Evolutionary conservation across 805 yeast species (phyloP).

Genomic region (Metschnikowia baotianmanensis): DNA sequence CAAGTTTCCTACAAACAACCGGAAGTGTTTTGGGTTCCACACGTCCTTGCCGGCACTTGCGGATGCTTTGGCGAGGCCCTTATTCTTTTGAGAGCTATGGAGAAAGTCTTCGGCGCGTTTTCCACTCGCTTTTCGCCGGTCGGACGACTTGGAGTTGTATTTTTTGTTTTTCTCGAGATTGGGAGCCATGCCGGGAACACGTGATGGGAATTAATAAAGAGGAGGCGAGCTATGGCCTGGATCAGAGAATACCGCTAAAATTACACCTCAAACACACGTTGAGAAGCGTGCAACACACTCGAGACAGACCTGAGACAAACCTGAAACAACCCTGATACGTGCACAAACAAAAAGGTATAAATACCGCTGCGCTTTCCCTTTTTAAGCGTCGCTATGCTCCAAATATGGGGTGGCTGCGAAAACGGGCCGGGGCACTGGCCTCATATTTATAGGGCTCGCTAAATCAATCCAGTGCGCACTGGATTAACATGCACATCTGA

Average conservation of each 20-base stretch:
- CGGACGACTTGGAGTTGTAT: slow-evolving; percentile 46
- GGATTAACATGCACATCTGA: background rate
- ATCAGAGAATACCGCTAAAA: too few relatives aligned
- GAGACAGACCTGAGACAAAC: too few relatives aligned
- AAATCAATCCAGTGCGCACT: background rate
- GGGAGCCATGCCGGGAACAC: too few relatives aligned
- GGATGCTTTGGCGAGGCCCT: background rate
- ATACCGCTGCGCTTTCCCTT: background rate
- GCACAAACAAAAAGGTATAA: background rate
- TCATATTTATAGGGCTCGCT: background rate
- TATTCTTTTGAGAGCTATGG: slow-evolving; percentile 8
- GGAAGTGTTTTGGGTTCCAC: slow-evolving; percentile 71
- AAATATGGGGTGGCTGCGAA: slow-evolving; percentile 8
- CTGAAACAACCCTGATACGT: background rate
- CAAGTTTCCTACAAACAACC: slow-evolving; percentile 73
- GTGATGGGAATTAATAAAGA: too few relatives aligned
- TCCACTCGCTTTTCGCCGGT: slow-evolving; percentile 54
- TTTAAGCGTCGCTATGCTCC: background rate
- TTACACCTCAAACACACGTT: too few relatives aligned
- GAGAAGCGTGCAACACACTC: too few relatives aligned
- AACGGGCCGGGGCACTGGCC: background rate
- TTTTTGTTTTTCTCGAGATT: slow-evolving; percentile 20
- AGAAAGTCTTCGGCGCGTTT: slow-evolving; percentile 37
- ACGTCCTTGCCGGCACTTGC: slow-evolving; percentile 37
- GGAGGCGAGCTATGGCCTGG: too few relatives aligned